phyloP scores from a whole-genome alignment of 768 basidiomycete species.

The Phaeotremella fagi region DNA sequence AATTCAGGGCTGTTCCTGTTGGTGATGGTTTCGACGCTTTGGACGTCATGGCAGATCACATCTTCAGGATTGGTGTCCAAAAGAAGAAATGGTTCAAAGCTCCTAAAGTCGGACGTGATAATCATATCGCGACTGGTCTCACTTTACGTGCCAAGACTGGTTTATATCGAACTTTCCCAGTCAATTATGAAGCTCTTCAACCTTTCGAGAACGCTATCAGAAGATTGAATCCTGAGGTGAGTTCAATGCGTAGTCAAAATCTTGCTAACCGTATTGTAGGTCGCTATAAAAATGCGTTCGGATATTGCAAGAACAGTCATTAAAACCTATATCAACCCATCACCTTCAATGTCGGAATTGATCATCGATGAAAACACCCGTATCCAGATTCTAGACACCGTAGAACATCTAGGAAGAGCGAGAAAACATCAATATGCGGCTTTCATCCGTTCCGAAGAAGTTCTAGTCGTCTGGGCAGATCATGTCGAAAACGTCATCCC shows the following conservation, averaged over 20 bases:
- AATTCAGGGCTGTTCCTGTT: conserved; percentile 24
- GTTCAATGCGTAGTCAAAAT: background rate
- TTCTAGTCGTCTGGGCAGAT: conserved; percentile 76
- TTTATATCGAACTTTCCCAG: conserved; percentile 66
- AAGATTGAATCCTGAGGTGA: conserved; percentile 70
- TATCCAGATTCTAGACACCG: conserved; percentile 75
- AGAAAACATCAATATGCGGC: conserved; percentile 85
- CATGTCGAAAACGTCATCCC: conserved; percentile 66
- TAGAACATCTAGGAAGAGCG: conserved; percentile 64
- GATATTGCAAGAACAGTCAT: conserved; percentile 42
- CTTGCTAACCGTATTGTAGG: conserved; percentile 72
- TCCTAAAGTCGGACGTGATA: conserved; percentile 25
- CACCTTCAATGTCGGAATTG: conserved; percentile 38
- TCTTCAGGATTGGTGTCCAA: conserved; percentile 37
- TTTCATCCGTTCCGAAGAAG: conserved; percentile 76
- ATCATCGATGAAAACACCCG: conserved; percentile 66
- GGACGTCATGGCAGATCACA: conserved; percentile 45
- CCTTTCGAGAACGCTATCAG: conserved; percentile 78
- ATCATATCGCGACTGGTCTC: conserved; percentile 35
- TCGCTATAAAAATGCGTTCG: conserved; percentile 66
- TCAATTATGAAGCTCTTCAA: conserved; percentile 71
- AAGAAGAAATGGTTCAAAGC: conserved; percentile 43
- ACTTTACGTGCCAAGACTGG: conserved; percentile 39
- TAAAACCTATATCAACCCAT: conserved; percentile 20
- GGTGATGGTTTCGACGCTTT: conserved; percentile 43